phyloP scores from a whole-genome alignment of 2,329 filamentous ascomycete species.

The Alternaria alternata region DNA sequence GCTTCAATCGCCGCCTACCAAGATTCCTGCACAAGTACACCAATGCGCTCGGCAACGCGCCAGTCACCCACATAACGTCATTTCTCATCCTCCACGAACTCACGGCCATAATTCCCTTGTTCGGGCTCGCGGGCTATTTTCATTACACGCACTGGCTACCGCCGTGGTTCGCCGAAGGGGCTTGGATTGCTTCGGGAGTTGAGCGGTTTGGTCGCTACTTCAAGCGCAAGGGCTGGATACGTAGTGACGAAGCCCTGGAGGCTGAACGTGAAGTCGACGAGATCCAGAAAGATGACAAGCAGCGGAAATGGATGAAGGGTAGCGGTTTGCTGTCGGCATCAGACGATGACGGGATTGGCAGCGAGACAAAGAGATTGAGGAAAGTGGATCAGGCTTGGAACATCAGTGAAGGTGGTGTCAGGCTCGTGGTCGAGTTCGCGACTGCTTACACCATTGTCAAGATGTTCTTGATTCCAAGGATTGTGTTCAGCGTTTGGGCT shows the following conservation, averaged over 20 bases:
- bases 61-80: conserved; percentile 80
- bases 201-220: conserved; percentile 81
- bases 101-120: conserved; percentile 77
- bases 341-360: conserved; percentile 55
- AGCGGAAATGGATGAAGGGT: conserved; percentile 72
- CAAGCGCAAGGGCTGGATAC: conserved; percentile 81
- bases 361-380: conserved; percentile 42
- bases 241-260: conserved; percentile 59
- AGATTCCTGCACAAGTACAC: conserved; percentile 74
- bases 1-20: conserved; percentile 60
- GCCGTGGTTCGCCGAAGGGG: conserved; percentile 60
- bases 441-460: conserved; percentile 94
- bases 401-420: conserved; percentile 57
- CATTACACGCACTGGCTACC: conserved; percentile 80
- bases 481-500: conserved; percentile 82
- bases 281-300: conserved; percentile 11
- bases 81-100: conserved; percentile 93
- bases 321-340: conserved; percentile 12
- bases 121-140: conserved; percentile 32
- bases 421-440: conserved; percentile 73
- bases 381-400: conserved; percentile 50
- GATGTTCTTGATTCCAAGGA: conserved; percentile 77
- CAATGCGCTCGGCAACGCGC: conserved; percentile 74
- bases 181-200: conserved; percentile 68
- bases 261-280: conserved; percentile 40